Base-by-base conservation (phyloP, 768 basidiomycete genomes). In the Tulasnella sp. region DNA sequence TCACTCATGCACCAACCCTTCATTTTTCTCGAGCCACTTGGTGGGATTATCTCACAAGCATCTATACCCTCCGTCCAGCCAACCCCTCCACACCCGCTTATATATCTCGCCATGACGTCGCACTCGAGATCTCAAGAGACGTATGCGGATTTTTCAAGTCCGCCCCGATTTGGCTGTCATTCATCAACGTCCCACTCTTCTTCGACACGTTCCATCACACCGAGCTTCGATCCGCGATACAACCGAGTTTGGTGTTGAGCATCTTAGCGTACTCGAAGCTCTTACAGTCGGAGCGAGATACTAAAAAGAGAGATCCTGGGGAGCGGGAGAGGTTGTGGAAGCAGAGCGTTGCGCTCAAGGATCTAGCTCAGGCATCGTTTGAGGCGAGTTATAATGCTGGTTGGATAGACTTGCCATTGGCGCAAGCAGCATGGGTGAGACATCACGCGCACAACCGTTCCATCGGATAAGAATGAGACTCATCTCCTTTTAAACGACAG, bases 181-280 rank as follows among this genome's bases (percentile, higher is more conserved):
- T 60, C 62, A 11, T 63, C 42, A 54, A 63, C 29, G 58, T 63
- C 8, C 62, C 58, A 3, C 53, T 63, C 24, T 63, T 63, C 59
- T 60, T 51, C 51, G 30, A 34, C 27, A 13, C 26, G 26, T 60
- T 63, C 51, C 47, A 52, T 26, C 51, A 60, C 32, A 49, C 62
- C 43, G 29, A 51, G n/a, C 41, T 24, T n/a, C 34, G 62, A 17
- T 19, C 42, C 49, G 9, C 29, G 29, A 52, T 63, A 42, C 62
- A 63, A 34, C 62, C 62, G 0, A 32, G 42, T 7, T 32, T 63
- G 13, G 52, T 63, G 17, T 19, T 60, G 30, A 43, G 56, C 59
- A 47, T 44, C 26, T 41, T 63, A 19, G 58, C 62, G 8, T 51
- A 56, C 15, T 34, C 58, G 42, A 63, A 44, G 34, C 34, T 38